Evolutionary conservation across 2,329 filamentous ascomycete genomes (phyloP).

Genomic region (Fusarium coffeatum): DNA sequence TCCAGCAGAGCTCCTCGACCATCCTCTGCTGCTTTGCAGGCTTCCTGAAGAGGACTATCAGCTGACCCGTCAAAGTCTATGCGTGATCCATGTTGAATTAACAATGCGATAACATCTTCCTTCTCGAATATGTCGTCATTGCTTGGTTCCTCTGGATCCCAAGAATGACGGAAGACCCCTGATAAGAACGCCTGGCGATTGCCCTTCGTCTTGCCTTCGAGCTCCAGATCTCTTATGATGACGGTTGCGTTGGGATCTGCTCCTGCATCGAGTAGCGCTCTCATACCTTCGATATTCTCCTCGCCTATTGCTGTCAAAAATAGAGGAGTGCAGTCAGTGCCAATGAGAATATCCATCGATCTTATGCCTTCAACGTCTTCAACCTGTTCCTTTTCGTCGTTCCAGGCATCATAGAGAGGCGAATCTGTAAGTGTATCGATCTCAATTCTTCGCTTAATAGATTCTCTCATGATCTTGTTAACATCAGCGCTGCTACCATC

Average conservation of each 20-base stretch:
- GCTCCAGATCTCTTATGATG: background rate
- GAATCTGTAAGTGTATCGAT: conserved; percentile 7
- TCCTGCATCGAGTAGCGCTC: conserved; percentile 5
- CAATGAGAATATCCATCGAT: background rate
- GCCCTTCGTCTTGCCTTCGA: background rate
- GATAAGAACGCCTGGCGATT: conserved; percentile 14
- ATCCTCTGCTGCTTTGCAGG: conserved; percentile 1
- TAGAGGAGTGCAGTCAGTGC: conserved; percentile 16
- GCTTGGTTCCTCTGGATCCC: background rate
- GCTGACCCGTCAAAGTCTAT: background rate
- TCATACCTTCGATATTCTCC: conserved; percentile 2
- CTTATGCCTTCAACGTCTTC: background rate
- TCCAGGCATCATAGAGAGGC: background rate
- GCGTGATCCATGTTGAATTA: conserved; percentile 8
- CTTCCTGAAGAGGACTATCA: conserved; percentile 9
- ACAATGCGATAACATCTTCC: background rate
- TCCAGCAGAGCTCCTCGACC: background rate
- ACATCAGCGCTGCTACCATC: background rate
- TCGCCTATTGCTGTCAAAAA: conserved; percentile 10
- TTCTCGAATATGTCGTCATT: background rate
- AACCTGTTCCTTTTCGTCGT: background rate
- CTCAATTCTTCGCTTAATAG: conserved; percentile 6
- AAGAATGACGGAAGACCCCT: conserved; percentile 4
- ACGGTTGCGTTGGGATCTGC: background rate
- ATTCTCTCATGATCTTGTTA: background rate